Evolutionary conservation across 1,284 basidiomycete species (phyloP).

Genomic region (Moesziomyces sp.): DNA sequence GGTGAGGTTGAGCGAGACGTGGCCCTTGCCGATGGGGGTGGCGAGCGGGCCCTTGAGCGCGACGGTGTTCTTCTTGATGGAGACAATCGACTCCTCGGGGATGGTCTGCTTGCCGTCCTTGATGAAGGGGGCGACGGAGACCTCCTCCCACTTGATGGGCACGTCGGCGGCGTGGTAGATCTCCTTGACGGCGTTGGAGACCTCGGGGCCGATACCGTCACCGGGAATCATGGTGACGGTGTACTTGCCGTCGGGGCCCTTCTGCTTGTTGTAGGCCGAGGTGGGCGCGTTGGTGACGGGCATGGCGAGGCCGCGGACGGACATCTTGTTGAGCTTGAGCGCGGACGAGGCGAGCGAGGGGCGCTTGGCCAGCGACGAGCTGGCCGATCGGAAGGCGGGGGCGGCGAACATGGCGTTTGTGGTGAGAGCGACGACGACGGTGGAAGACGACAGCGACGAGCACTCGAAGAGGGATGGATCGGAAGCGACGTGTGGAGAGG

Average conservation of each 20-base stretch:
- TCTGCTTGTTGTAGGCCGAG: constrained; percentile 64
- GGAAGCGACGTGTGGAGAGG: constrained; percentile 1
- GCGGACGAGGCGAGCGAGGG: constrained; percentile 45
- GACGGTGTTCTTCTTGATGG: constrained; percentile 96
- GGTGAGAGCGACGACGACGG: constrained; percentile 6
- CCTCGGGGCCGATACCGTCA: constrained; percentile 97
- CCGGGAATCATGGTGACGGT: constrained; percentile 91
- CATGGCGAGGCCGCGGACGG: constrained; percentile 55
- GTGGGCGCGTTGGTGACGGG: constrained; percentile 60
- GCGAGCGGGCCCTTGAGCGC: constrained; percentile 85
- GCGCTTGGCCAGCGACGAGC: constrained; percentile 51
- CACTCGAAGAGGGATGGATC: no score
- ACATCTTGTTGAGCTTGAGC: constrained; percentile 43
- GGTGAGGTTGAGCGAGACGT: constrained; percentile 97
- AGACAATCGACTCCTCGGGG: constrained; percentile 88
- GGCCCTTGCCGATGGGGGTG: constrained; percentile 92
- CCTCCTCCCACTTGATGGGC: constrained; percentile 86
- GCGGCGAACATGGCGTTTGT: constrained; percentile 30
- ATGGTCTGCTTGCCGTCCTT: constrained; percentile 96
- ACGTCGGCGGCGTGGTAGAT: constrained; percentile 85
- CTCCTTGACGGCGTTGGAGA: constrained; percentile 91
- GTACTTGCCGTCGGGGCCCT: constrained; percentile 79
- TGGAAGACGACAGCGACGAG: neutral
- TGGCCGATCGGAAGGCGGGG: constrained; percentile 45
- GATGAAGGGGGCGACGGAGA: constrained; percentile 87